Conservation (phyloP, 306 rosid genomes). For the Cicer bijugum region DNA sequence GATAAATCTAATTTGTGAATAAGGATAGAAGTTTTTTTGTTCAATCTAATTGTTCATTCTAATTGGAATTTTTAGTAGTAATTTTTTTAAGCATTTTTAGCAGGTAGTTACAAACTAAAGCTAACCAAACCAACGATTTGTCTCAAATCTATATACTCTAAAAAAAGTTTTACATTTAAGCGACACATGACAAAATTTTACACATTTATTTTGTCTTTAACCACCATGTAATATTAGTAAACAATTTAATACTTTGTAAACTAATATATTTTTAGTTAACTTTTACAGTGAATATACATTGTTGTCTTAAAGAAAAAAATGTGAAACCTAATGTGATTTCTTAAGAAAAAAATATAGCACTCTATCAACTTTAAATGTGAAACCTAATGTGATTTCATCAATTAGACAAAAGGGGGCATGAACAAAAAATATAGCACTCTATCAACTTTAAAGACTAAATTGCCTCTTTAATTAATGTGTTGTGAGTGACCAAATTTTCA, state of each 20-base stretch:
- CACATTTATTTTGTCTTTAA: background rate
- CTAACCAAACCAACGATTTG: constrained; percentile 5
- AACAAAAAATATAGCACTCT: too few relatives aligned
- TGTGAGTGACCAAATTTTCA: too few relatives aligned
- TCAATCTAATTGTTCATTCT: background rate
- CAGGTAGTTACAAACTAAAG: constrained; percentile 17
- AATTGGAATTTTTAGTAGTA: background rate
- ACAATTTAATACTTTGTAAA: background rate
- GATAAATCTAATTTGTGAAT: background rate
- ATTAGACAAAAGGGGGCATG: too few relatives aligned
- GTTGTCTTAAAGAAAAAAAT: too few relatives aligned
- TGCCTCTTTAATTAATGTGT: too few relatives aligned
- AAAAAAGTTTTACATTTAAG: background rate
- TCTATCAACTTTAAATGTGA: too few relatives aligned
- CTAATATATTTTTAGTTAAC: background rate
- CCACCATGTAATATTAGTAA: background rate
- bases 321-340: too few relatives aligned
- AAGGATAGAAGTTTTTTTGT: background rate
- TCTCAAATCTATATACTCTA: background rate
- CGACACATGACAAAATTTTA: background rate
- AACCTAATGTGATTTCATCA: too few relatives aligned
- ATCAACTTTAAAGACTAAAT: too few relatives aligned
- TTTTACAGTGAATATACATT: too few relatives aligned
- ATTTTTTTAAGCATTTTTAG: background rate
- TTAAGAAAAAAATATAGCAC: too few relatives aligned